Percentiles rank a stretch among this genome's conserved stretches.
phyloP scores from a whole-genome alignment of 2,329 filamentous ascomycete species.

The Botrytis medusae region DNA sequence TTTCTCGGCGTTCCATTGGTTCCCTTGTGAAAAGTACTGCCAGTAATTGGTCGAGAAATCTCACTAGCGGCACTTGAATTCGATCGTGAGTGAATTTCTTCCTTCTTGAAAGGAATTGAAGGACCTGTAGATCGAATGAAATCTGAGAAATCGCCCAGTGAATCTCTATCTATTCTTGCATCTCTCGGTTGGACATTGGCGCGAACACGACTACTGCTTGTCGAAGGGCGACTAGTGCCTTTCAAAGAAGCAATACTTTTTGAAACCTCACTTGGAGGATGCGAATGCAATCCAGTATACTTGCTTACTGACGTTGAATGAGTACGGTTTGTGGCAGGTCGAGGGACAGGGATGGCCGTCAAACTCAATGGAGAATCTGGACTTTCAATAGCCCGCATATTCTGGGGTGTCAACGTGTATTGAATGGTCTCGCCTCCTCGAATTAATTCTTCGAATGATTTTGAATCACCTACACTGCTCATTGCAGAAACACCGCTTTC shows the following conservation, averaged over 20 bases:
- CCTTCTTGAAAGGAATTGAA: slow-evolving; percentile 41
- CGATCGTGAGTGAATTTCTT: slow-evolving; percentile 33
- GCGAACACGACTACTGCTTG: slow-evolving; percentile 30
- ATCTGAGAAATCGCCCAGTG: slow-evolving; percentile 79
- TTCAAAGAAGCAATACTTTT: background rate
- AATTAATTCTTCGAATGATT: slow-evolving; percentile 76
- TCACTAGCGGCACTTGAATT: slow-evolving; percentile 21
- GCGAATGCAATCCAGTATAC: slow-evolving; percentile 30
- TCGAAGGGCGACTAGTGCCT: slow-evolving; percentile 22
- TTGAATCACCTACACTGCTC: slow-evolving; percentile 57
- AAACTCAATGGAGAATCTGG: slow-evolving; percentile 41
- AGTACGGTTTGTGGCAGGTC: slow-evolving; percentile 33
- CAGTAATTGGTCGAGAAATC: background rate
- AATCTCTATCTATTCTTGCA: slow-evolving; percentile 67
- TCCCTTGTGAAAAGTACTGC: slow-evolving; percentile 34
- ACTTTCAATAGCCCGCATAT: slow-evolving; percentile 74
- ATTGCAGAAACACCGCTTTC: slow-evolving; percentile 45
- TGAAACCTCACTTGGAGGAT: slow-evolving; percentile 25
- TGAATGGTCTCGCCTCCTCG: slow-evolving; percentile 80
- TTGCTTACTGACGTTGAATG: slow-evolving; percentile 35
- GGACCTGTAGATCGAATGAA: slow-evolving; percentile 72
- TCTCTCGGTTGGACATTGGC: slow-evolving; percentile 59
- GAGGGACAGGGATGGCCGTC: slow-evolving; percentile 25
- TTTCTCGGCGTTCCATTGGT: slow-evolving; percentile 37
- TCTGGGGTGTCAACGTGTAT: slow-evolving; percentile 77